Base-by-base conservation (phyloP, 495 filamentous ascomycete species). In the Aspergillus ostianus region DNA sequence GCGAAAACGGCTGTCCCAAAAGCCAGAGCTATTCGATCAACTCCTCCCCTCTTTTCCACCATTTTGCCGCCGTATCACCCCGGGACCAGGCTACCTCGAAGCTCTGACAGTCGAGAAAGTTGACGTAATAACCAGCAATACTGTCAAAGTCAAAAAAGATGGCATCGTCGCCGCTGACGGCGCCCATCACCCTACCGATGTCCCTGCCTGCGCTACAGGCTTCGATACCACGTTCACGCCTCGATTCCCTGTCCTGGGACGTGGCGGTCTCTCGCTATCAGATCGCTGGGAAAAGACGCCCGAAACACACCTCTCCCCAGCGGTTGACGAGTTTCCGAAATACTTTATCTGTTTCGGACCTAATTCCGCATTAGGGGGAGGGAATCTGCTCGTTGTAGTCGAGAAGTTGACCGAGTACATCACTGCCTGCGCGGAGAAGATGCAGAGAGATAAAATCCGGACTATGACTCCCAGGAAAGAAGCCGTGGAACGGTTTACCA, bases 321-420 rank as follows among this genome's bases (percentile, higher is more conserved):
- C 85, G 5, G 76, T 84, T 2, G 79, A 86, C 53, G 80, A 76
- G 0, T 90, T 89, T 64, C 87, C 87, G 3, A 90, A 89, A 59
- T 85, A 85, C 63, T 88, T 87, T 67, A 79, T 84, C 41, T 72
- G 75, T 48, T 63, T 82, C 13, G 77, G 78, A 2, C 76, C 76
- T 6, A 83, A 83, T 53, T 69, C 77, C 10, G 72, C 74, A 0
- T 64, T 82, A 9, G 80, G 75, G 1, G 79, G 80, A 51, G 80
- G 79, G 8, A 79, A 76, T 19, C 58, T 79, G 15, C 67, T 78
- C 23, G 62, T 77, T 26, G 57, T 79, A 30, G 70, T 82, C 7
- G 84, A 85, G 57, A 75, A 68, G 27, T 67, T 73, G 19, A 71
- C 79, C 10, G 82, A 84, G 51, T 85, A 85, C 59, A 77, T 85